phyloP scores from a whole-genome alignment of 768 basidiomycete species.

The Dentipellis sp. region DNA sequence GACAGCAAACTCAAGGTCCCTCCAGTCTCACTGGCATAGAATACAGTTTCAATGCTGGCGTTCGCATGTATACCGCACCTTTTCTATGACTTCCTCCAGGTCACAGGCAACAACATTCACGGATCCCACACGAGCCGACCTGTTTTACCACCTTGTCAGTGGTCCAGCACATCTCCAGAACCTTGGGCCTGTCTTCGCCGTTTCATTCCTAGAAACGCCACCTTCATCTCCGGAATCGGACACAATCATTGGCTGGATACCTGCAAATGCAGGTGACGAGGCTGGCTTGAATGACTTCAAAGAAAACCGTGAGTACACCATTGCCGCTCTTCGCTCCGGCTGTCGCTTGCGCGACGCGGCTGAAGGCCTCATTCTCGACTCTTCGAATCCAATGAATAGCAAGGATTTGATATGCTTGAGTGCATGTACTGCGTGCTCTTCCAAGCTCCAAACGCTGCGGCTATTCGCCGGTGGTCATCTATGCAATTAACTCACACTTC shows the following conservation, averaged over 20 bases:
- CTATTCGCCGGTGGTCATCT: no score
- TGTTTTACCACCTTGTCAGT: constrained; percentile 13
- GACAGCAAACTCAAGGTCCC: no score
- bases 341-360: no score
- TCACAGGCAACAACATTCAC: constrained; percentile 4
- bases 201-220: constrained; percentile 9
- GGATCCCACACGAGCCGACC: constrained; percentile 8
- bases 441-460: no score
- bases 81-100: not conserved
- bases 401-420: no score
- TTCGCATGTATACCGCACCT: not conserved
- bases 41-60: not conserved
- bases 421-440: no score
- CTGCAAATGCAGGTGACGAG: constrained; percentile 21
- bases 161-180: constrained; percentile 6
- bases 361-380: no score
- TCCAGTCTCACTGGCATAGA: not conserved
- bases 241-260: constrained; percentile 13
- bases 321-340: not conserved
- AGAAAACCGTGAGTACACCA: constrained; percentile 50
- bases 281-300: constrained; percentile 62
- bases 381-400: no score
- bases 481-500: no score
- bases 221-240: constrained; percentile 8
- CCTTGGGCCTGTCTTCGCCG: constrained; percentile 8